Evolutionary conservation across 441 rosid genomes (phyloP).

Genomic region (Viola pubescens): DNA sequence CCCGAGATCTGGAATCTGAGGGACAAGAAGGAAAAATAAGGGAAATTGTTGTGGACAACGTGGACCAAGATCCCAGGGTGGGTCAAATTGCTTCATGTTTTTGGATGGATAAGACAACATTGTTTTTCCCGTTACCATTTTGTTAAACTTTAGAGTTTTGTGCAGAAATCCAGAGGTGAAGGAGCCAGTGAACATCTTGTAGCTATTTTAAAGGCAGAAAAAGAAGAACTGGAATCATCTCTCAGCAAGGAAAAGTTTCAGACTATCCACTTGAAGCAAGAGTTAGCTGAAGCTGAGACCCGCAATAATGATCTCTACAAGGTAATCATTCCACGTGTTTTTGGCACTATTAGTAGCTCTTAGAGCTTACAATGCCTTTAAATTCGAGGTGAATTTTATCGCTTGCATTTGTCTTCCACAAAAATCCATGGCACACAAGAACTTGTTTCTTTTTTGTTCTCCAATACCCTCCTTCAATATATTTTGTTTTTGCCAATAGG

Average conservation of each 20-base stretch:
- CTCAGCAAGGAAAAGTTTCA: conserved; percentile 68
- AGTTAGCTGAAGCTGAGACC: conserved; percentile 66
- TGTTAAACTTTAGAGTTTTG: conserved; percentile 12
- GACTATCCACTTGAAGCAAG: conserved; percentile 67
- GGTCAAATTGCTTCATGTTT: background rate
- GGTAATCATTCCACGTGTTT: conserved; percentile 32
- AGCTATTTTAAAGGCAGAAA: conserved; percentile 61
- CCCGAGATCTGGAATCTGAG: conserved; percentile 83
- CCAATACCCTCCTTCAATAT: background rate
- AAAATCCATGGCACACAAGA: background rate
- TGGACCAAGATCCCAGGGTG: conserved; percentile 54
- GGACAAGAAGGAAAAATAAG: conserved; percentile 83
- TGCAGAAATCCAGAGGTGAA: conserved; percentile 46
- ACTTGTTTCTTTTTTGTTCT: background rate
- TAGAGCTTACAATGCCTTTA: background rate
- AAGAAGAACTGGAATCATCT: conserved; percentile 69
- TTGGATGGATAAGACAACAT: background rate
- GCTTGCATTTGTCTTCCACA: background rate
- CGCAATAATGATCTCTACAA: conserved; percentile 71
- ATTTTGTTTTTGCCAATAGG: conserved; percentile 34
- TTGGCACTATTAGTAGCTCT: background rate
- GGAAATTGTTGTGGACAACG: conserved; percentile 74
- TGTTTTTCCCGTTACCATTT: background rate
- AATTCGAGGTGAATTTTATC: background rate
- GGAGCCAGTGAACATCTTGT: conserved; percentile 40